Evolutionary conservation across 2,329 filamentous ascomycete species (phyloP).

Genomic region (Raffaelea albimanens): DNA sequence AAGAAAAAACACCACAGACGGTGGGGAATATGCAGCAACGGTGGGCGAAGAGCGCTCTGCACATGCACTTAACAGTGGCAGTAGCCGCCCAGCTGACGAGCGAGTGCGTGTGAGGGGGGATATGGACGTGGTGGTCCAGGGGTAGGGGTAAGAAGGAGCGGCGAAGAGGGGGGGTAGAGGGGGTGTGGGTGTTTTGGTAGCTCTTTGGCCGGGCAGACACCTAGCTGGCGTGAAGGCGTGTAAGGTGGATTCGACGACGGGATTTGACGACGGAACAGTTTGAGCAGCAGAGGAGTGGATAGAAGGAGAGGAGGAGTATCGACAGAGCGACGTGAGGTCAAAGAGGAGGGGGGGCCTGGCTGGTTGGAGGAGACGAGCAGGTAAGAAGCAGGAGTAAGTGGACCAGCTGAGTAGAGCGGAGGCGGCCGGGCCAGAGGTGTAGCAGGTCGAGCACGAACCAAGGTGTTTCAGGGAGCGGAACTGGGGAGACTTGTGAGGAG

Average conservation of each 20-base stretch:
- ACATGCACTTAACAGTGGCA: neutral
- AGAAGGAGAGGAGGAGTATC: neutral
- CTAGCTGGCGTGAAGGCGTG: neutral
- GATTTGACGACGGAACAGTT: conserved; percentile 9
- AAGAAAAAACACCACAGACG: no score
- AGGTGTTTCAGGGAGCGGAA: conserved; percentile 12
- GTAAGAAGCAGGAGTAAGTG: neutral
- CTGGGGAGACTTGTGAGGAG: conserved; percentile 1
- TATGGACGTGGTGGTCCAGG: neutral
- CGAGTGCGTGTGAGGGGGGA: neutral
- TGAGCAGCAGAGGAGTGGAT: conserved; percentile 5
- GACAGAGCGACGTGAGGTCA: conserved; percentile 2
- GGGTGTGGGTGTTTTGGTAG: no score
- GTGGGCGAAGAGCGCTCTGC: no score
- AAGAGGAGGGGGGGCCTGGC: neutral
- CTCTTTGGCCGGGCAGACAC: no score
- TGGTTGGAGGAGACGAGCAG: neutral
- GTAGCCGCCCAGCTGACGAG: neutral
- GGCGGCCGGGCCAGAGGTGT: conserved; percentile 1
- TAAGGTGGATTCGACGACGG: conserved; percentile 4
- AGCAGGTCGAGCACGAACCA: conserved; percentile 11
- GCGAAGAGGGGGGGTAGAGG: no score
- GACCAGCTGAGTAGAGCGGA: neutral
- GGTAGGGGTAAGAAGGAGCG: neutral
- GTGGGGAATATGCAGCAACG: neutral